A percentile compares a stretch with the other conserved stretches of the same genome.
These are phyloP conservation scores for Candida qinlingensis DNA, from an alignment of 805 yeast genomes.

Conservation along the genomic window DNA sequence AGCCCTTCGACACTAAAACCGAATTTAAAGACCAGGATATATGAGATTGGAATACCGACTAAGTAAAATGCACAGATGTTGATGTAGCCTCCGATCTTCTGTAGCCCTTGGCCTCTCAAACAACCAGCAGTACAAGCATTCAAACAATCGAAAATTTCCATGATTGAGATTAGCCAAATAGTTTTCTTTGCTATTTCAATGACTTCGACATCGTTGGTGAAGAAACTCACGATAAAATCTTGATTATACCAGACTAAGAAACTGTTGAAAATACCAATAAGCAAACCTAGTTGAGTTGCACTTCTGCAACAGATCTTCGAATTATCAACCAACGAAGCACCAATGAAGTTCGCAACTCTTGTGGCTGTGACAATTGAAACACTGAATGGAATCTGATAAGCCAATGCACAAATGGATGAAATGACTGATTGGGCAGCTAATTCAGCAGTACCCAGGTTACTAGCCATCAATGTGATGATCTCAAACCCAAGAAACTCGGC, in stretches of 20 bases:
- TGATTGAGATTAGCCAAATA: slow-evolving; percentile 57
- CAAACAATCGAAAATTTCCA: slow-evolving; percentile 66
- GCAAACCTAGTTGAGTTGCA: slow-evolving; percentile 35
- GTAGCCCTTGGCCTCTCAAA: slow-evolving; percentile 83
- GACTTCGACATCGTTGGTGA: slow-evolving; percentile 58
- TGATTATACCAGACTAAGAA: slow-evolving; percentile 22
- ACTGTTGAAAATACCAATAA: slow-evolving; percentile 49
- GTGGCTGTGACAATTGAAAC: slow-evolving; percentile 67
- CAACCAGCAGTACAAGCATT: slow-evolving; percentile 72
- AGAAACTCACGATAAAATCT: slow-evolving; percentile 41
- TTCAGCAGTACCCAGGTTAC: slow-evolving; percentile 62
- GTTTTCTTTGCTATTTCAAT: slow-evolving; percentile 43
- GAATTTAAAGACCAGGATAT: slow-evolving; percentile 37
- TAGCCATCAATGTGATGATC: slow-evolving; percentile 60
- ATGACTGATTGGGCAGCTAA: slow-evolving; percentile 74
- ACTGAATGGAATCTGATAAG: slow-evolving; percentile 74
- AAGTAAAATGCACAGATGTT: slow-evolving; percentile 65
- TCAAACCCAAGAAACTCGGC: slow-evolving; percentile 76
- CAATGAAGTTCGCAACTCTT: slow-evolving; percentile 67
- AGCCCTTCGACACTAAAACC: slow-evolving; percentile 38
- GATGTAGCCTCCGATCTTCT: slow-evolving; percentile 67
- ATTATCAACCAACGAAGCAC: slow-evolving; percentile 43
- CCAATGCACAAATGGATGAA: slow-evolving; percentile 57
- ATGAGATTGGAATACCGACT: slow-evolving; percentile 70
- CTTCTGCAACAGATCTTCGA: slow-evolving; percentile 44